Evolutionary conservation across 2,329 filamentous ascomycete species (phyloP), one percentile per base, ranked within the genome.

Genomic region (Neofusicoccum ribis): DNA sequence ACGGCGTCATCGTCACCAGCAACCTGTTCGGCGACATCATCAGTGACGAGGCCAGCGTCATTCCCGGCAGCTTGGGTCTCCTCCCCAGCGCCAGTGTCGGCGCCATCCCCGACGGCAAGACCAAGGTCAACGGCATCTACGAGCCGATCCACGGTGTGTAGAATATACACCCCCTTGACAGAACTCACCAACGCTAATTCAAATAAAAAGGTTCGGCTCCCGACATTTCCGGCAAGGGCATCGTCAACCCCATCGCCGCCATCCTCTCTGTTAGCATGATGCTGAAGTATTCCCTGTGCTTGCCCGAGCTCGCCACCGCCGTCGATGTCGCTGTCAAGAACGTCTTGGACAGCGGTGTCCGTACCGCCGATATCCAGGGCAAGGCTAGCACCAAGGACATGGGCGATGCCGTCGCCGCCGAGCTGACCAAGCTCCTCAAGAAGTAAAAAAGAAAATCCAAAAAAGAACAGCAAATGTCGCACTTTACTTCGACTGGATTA

Each of bases 21-120:
- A 99, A 98, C 79, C 77, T 98, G 71, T 97, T 97, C 76, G 95
- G 94, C 68, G 94, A 98, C 79, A 98, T 98, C 76, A 93, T 99
- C 75, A 91, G 87, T 75, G 94, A 98, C 76, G 94, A 98, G 84
- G 93, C 94, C 4, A 93, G 90, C 72, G 93, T 96, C 59, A 98
- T 98, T 71, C 92, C 94, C 3, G 94, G 94, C 15, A 93, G 89
- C 72, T 87, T 98, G 71, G 94, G 95, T 36, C 83, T 98, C 69
- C 82, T 97, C 70, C 94, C 94, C 31, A 94, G 90, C 77, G 94
- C 94, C 12, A 95, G 90, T 79, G 82, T 98, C 76, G 91, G 89
- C 69, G 92, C 91, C 46, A 88, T 96, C 67, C 94, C 94, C 0
- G 92, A 96, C 77, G 91, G 91, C 64, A 91, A 92, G 83, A 86